These are phyloP conservation scores for Protomyces macrosporus DNA, from an alignment of 1,139 yeast species.

Conservation along the genomic window DNA sequence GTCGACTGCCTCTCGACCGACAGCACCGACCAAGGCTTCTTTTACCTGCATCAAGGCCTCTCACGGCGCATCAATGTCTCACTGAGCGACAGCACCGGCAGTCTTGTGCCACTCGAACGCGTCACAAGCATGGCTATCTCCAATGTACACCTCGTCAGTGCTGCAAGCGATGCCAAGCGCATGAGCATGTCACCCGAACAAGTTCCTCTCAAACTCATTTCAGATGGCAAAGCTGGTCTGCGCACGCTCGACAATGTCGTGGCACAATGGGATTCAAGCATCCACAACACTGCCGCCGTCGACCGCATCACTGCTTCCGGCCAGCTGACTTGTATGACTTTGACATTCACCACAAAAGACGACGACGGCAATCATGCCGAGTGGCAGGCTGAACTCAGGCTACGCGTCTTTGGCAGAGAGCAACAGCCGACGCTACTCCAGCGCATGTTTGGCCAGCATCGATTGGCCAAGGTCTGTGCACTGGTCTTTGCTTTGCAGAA, in stretches of 20 bases:
- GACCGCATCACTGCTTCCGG: conserved; percentile 20
- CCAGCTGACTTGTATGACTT: neutral
- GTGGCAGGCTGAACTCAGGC: neutral
- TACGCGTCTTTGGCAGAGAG: conserved; percentile 4
- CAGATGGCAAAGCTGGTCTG: conserved; percentile 5
- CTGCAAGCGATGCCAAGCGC: neutral
- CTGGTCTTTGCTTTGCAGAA: conserved; percentile 27
- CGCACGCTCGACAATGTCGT: neutral
- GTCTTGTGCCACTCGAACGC: conserved; percentile 11
- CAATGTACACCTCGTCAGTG: neutral
- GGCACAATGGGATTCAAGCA: conserved; percentile 33
- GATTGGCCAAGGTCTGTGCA: conserved; percentile 29
- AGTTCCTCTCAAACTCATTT: neutral
- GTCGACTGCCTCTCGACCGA: conserved; percentile 31
- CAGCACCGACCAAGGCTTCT: conserved; percentile 27
- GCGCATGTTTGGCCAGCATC: conserved; percentile 18
- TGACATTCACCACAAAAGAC: neutral
- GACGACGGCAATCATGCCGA: neutral
- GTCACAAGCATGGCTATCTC: conserved; percentile 13
- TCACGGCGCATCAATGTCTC: conserved; percentile 35
- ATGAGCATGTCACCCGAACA: neutral
- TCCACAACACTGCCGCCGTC: conserved; percentile 29
- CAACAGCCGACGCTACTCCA: conserved; percentile 16
- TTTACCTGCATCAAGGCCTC: conserved; percentile 36
- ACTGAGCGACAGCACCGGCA: conserved; percentile 30